A percentile compares a stretch with the other conserved stretches of the same genome.
Evolutionary conservation across 371 early-diverging fungal species (phyloP).

Genomic region (Dinochytrium kinnereticum): DNA sequence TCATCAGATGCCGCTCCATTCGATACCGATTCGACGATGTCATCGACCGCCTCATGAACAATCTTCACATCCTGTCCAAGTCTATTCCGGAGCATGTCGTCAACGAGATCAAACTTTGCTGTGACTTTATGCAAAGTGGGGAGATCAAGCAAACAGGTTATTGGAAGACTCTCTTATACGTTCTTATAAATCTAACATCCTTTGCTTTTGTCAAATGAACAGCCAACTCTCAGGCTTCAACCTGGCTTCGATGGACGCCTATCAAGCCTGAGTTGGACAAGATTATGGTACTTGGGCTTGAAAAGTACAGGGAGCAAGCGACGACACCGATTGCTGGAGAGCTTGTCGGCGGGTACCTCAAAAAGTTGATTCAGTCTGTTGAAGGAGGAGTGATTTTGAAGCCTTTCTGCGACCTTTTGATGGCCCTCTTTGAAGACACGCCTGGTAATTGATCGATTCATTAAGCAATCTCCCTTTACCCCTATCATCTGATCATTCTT

Average conservation of each 20-base stretch:
- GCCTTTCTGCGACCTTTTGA: neutral
- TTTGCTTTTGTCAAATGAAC: neutral
- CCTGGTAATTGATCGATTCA: neutral
- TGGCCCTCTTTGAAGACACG: neutral
- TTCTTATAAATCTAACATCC: no score
- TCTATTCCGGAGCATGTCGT: neutral
- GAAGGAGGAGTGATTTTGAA: constrained; percentile 5
- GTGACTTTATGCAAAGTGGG: constrained; percentile 1
- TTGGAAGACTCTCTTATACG: neutral
- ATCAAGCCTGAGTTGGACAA: neutral
- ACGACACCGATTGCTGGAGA: neutral
- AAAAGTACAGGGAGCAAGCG: neutral
- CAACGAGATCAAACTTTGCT: neutral
- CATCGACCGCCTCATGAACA: no score
- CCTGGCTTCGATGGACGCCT: neutral
- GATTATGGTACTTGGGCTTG: neutral
- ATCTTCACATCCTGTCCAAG: neutral
- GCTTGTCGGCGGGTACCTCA: neutral
- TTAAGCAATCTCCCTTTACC: no score
- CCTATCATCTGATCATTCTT: no score
- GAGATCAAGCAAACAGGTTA: neutral
- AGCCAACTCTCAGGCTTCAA: neutral
- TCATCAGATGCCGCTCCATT: no score
- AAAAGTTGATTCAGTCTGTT: neutral
- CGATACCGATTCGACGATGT: no score